Conservation (phyloP, 768 basidiomycete species). For the Lentinula edodes region DNA sequence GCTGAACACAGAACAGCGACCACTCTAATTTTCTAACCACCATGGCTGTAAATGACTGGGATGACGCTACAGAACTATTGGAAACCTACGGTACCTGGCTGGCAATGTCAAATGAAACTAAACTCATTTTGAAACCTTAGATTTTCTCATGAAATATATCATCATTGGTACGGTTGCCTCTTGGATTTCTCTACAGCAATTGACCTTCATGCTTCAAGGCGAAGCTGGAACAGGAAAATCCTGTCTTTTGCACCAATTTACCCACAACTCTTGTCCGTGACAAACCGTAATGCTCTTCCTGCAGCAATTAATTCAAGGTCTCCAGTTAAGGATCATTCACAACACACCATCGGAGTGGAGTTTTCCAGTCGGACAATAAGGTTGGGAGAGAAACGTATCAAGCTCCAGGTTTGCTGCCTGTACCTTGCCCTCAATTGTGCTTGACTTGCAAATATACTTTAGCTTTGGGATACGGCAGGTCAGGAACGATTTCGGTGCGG, state of each 20-base stretch:
- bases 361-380: constrained; percentile 93
- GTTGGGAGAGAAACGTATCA: constrained; percentile 91
- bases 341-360: constrained; percentile 98
- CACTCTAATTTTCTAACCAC: background rate
- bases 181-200: constrained; percentile 8
- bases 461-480: constrained; percentile 98
- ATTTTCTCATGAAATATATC: constrained; percentile 99
- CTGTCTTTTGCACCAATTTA: constrained; percentile 93
- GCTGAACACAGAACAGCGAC: background rate
- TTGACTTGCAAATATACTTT: constrained; percentile 11
- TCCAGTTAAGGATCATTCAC: constrained; percentile 92
- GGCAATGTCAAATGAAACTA: background rate
- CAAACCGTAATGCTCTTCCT: background rate
- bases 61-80: constrained; percentile 87
- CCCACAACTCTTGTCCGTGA: constrained; percentile 86
- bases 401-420: constrained; percentile 70
- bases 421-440: constrained; percentile 10
- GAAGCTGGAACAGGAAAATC: constrained; percentile 98
- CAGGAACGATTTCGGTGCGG: constrained; percentile 87
- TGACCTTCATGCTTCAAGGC: constrained; percentile 40
- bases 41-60: constrained; percentile 63
- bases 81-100: constrained; percentile 80
- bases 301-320: constrained; percentile 6
- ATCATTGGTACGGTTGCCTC: constrained; percentile 65
- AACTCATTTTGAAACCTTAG: constrained; percentile 35